Conservation (phyloP, 2,329 filamentous ascomycete genomes). For the Neonectria coccinea region DNA sequence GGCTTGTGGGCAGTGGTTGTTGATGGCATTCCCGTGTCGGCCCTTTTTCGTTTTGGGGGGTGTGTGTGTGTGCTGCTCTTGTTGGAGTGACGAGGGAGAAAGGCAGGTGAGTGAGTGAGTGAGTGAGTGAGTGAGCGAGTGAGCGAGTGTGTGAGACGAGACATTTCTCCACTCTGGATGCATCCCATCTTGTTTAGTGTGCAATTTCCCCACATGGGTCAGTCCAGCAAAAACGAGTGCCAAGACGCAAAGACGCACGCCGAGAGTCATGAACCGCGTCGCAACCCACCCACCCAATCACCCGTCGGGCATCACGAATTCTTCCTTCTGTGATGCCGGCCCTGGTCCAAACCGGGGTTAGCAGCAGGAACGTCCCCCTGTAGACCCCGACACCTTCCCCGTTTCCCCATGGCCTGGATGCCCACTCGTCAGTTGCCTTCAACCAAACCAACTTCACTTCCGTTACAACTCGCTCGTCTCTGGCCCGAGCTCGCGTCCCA, state of each 20-base stretch:
- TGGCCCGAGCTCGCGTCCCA: neutral
- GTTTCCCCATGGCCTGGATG: neutral
- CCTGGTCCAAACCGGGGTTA: conserved; percentile 22
- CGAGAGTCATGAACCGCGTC: conserved; percentile 13
- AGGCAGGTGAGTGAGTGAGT: too few species aligned
- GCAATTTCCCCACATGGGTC: conserved; percentile 16
- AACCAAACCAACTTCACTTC: too few species aligned
- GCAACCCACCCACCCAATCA: conserved; percentile 13
- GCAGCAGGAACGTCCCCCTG: neutral
- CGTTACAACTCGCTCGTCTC: neutral
- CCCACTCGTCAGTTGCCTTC: neutral
- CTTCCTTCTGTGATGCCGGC: conserved; percentile 1
- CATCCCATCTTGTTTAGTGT: neutral
- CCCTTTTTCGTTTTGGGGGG: neutral
- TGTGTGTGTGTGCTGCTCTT: neutral
- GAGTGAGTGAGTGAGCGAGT: too few species aligned
- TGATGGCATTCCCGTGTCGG: neutral
- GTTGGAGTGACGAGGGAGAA: neutral
- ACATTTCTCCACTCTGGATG: conserved; percentile 10
- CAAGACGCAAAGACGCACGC: neutral
- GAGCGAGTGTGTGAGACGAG: neutral
- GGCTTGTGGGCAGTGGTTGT: neutral
- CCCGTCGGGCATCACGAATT: conserved; percentile 5
- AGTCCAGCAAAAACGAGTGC: neutral
- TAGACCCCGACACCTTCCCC: neutral